Base-by-base conservation (phyloP, 495 filamentous ascomycete species). In the Tetracladium setigerum region DNA sequence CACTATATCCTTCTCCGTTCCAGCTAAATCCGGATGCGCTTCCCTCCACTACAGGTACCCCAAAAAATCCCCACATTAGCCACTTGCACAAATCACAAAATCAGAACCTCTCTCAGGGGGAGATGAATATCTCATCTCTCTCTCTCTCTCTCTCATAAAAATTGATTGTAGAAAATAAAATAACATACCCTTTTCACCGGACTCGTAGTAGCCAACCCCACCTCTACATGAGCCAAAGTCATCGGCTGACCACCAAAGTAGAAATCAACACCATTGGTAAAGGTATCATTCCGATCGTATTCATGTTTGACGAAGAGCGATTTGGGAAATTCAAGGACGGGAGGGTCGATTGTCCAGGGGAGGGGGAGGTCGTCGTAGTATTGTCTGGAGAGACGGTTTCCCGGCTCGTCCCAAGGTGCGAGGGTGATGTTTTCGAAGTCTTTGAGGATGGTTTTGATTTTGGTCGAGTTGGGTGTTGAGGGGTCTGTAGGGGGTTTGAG, bases 321-420 rank as follows among this genome's bases (percentile, higher is more conserved):
- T 54, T 69, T 27, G 0, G 70, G 65, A 45, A 81, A 80, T 1
- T 50, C 66, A 1, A 35, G 12, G 0, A 69, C 61, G 1, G 66
- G 54, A 2, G 49, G 42, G 5, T 48, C 48, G 9, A 71, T 15
- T 4, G 60, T 60, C 77, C 76, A 82, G 5, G 77, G 77, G 6
- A 82, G 58, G 12, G 55, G 56, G 1, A 81, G 62, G 24, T 68
- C 56, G 1, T 38, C 48, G 51, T 80, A 80, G 14, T 62, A 37
- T 1, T 57, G 44, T 0, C 57, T 58, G 0, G 62, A 54, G 3
- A 74, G 33, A 0, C 30, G 35, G 46, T 73, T 78, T 0, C 71
- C 70, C 0, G 52, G 56, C 2, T 42, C 41, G 1, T 65, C 49
- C 45, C 65, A 78, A 0, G 64, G 59, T 9, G 38, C 53, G 2